Base-by-base conservation (phyloP, 208 protist species). In the Crithidia sp. region DNA sequence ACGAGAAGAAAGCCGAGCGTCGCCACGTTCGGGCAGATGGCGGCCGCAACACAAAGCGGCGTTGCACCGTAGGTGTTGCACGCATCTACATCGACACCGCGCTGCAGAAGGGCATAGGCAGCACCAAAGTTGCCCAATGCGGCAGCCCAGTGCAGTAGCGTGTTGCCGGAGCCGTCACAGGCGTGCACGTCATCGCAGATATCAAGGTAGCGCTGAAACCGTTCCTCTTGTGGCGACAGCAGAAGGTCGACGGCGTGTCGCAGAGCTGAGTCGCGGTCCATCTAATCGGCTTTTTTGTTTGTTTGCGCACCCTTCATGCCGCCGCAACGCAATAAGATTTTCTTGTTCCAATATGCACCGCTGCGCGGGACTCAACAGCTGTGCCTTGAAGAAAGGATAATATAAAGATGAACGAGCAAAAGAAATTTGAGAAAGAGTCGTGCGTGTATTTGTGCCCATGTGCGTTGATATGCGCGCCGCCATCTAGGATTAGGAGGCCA, bases 101-200 rank as follows among this genome's bases (percentile, higher is more conserved):
- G 53, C 41, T 81, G 37, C 37, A 93, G 54, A 36, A 94, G 74
- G 13, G 77, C 37, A 17, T 71, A 69, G 0, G 88, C 76, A 0
- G 76, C 65, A 14, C 66, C 44, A 12, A 84, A 50, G 64, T 85
- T 76, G 12, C 88, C 89, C 2, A 92, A 47, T 7, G 82, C 64
- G 0, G 86, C 81, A 2, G 86, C 87, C 86, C 89, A 94, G 69
- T 96, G 91, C 37, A 96, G 74, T 17, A 92, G 60, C 12, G 79
- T 88, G 62, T 96, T 96, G 7, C 82, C 71, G 7, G 53, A 58
- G 0, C 60, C 65, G 45, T 94, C 87, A n/a, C 68, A 53, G 40
- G 86, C 59, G 59, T 84, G 67, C 7, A 91, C 53, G 56, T 83
- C 76, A 43, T 91, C 83, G 53, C 79, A 90, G 8, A 85, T 49